Base-by-base conservation (phyloP, 495 filamentous ascomycete genomes). In the Penicillium cosmopolitanum region DNA sequence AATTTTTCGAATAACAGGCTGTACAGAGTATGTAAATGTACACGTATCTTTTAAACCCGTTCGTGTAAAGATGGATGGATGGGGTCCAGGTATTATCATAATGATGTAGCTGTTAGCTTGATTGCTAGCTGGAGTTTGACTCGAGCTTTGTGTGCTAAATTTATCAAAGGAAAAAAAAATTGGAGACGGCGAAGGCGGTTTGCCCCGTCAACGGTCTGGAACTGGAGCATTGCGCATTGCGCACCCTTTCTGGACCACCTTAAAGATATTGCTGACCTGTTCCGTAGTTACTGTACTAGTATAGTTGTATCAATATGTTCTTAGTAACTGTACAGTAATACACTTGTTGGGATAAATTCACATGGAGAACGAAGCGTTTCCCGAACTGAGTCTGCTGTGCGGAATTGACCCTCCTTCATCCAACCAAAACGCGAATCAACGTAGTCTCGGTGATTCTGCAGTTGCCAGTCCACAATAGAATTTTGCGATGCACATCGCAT, bases 391-490 rank as follows among this genome's bases (percentile, higher is more conserved):
- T 53, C 55, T 55, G 48, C 56, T 47, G 35, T 19, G 44, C 23
- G 34, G 48, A 38, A 48, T 43, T 18, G 35, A n/a, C 11, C 11
- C 35, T 38, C 40, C 40, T 16, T 43, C 40, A n/a, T 43, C 40
- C 40, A 43, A 43, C 40, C 40, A 43, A 8, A 11, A 43, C 16
- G 13, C n/a, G 40, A 43, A 54, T 10, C 53, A 61, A 53, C 61
- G 35, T 42, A 23, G 19, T 55, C 57, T 59, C 16, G 40, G 65
- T 67, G 62, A 67, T 63, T 55, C 66, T 71, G 68, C 68, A 69
- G 59, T 62, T 61, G 53, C 58, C 56, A 60, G 63, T 57, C 63
- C 46, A 51, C 13, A 56, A 57, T 18, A 31, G 18, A 66, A 65
- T 62, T 42, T 51, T 38, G 51, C 40, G 44, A 55, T 51, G 55